Conservation (phyloP, 2,329 filamentous ascomycete genomes). For the Polytolypa hystricis region DNA sequence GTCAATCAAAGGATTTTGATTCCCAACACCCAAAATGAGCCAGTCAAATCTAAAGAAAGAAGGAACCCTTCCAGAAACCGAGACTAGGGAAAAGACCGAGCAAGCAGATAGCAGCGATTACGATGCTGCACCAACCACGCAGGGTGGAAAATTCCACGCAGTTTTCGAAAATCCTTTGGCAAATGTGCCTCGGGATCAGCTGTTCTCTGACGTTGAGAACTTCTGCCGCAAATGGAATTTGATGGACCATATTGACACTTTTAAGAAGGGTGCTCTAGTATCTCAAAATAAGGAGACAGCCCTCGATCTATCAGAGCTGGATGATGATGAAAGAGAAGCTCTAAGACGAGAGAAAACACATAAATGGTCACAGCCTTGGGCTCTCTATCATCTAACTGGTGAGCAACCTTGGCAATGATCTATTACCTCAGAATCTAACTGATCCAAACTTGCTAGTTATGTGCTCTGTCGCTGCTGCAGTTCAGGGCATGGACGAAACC, state of each 20-base stretch:
- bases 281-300: slow-evolving; percentile 41
- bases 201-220: slow-evolving; percentile 43
- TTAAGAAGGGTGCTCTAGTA: slow-evolving; percentile 42
- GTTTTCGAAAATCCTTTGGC: slow-evolving; percentile 47
- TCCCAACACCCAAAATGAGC: no score
- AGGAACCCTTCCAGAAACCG: no score
- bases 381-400: slow-evolving; percentile 38
- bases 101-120: no score
- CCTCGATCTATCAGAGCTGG: slow-evolving; percentile 38
- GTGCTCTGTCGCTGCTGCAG: slow-evolving; percentile 43
- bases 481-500: slow-evolving; percentile 43
- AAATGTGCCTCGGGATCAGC: slow-evolving; percentile 40
- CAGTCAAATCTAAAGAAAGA: no score
- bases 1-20: no score
- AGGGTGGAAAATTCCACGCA: no score
- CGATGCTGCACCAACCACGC: no score
- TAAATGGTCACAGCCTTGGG: slow-evolving; percentile 40
- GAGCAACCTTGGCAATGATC: no score
- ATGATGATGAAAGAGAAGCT: slow-evolving; percentile 32
- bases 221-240: slow-evolving; percentile 44
- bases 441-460: slow-evolving; percentile 24
- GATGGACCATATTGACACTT: slow-evolving; percentile 36
- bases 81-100: no score
- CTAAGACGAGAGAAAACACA: slow-evolving; percentile 37
- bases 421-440: no score